phyloP scores from a whole-genome alignment of 106 monocot genomes.

The Phalaenopsis aphrodite region DNA sequence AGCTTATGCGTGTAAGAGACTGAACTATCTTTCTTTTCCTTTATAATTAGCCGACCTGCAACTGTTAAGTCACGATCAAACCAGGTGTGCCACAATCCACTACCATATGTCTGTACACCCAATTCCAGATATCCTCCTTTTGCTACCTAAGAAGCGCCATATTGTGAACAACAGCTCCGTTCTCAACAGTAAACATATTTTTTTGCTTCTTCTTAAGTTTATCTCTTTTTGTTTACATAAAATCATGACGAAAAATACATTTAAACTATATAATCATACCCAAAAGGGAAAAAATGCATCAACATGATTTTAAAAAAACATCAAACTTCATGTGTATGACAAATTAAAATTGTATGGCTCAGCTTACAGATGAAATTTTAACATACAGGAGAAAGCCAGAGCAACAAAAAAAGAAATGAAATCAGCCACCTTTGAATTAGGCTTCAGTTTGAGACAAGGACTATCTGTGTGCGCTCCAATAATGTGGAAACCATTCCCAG shows the following conservation, averaged over 20 bases:
- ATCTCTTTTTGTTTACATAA: background rate
- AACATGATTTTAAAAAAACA: background rate
- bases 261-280: background rate
- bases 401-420: background rate
- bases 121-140: conserved; percentile 94
- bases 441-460: conserved; percentile 92
- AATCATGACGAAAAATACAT: background rate
- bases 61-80: conserved; percentile 91
- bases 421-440: conserved; percentile 60
- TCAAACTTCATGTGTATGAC: background rate
- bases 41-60: conserved; percentile 83
- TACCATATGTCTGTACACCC: conserved; percentile 94
- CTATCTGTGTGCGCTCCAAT: conserved; percentile 97
- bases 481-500: conserved; percentile 94
- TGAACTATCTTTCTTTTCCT: conserved; percentile 53
- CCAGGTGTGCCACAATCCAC: conserved; percentile 99
- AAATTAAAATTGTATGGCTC: background rate
- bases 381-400: background rate
- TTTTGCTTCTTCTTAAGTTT: background rate
- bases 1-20: conserved; percentile 72
- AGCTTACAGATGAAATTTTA: background rate
- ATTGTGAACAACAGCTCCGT: background rate
- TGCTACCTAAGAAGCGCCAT: conserved; percentile 36
- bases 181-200: background rate
- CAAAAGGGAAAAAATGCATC: conserved; percentile 1